phyloP scores from a whole-genome alignment of 2,329 filamentous ascomycete genomes.

The Chrysoporthe cubensis region DNA sequence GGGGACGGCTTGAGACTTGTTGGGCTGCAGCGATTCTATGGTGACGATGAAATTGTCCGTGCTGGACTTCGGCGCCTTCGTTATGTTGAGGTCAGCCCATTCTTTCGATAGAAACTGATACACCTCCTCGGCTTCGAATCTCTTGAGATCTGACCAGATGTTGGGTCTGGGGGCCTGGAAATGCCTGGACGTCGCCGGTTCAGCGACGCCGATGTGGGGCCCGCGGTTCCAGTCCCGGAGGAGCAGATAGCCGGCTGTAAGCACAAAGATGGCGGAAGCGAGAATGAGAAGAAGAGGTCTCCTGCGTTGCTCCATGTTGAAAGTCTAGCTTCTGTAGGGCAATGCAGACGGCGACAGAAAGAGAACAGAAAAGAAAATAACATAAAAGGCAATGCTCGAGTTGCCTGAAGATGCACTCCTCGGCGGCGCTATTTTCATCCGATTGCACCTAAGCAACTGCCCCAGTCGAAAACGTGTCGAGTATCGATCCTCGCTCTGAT shows the following conservation, averaged over 20 bases:
- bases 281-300: background rate
- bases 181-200: background rate
- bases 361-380: background rate
- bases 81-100: conserved; percentile 49
- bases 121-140: conserved; percentile 47
- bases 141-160: conserved; percentile 46
- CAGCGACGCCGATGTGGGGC: background rate
- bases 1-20: conserved; percentile 50
- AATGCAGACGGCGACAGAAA: background rate
- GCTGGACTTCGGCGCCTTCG: conserved; percentile 40
- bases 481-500: background rate
- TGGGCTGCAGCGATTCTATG: conserved; percentile 52
- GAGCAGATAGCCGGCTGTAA: conserved; percentile 13
- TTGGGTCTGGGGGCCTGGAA: conserved; percentile 45
- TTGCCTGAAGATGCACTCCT: background rate
- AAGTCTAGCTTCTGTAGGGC: background rate
- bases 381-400: background rate
- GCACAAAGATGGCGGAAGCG: conserved; percentile 7
- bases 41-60: conserved; percentile 52
- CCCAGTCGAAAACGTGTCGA: background rate
- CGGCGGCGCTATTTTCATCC: conserved; percentile 1
- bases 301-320: conserved; percentile 18
- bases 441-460: background rate
- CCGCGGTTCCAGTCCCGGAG: background rate
- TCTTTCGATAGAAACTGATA: conserved; percentile 47